Evolutionary conservation across 2,329 filamentous ascomycete species (phyloP), one percentile per base, ranked within the genome.

Genomic region (Fusarium sp.): DNA sequence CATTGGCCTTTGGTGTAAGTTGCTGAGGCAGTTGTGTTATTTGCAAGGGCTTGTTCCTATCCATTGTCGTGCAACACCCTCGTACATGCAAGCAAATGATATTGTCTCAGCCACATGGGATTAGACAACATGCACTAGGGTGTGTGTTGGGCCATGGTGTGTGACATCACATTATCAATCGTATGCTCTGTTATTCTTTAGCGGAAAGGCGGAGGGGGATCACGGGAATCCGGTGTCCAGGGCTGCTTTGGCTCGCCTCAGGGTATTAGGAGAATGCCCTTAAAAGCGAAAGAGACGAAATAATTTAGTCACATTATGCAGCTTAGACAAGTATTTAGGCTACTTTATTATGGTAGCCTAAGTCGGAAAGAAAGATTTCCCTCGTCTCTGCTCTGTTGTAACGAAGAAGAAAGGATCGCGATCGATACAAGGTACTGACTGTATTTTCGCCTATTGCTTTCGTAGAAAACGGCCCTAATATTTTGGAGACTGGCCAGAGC

Each of bases 391-490:
- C 18, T 22, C 25, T 30, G 12, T 20, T 20, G 11, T 5, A 40
- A 27, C 32, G 24, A 40, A 40, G 32, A n/a, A n/a, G 16, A 18
- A 42, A 27, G 50, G 43, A 64, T 59, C 47, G 34, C 38, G 44
- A 68, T 64, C 43, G 22, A 67, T 49, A 40, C 61, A 45, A 47
- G 22, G 22, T 24, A n/a, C 40, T 40, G 32, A 18, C 40, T 40
- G 32, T 45, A 8, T 44, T 25, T 32, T 59, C 47, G 62, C 44
- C 32, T 67, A 60, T 42, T 57, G 32, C 34, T 10, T 38, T 54
- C 32, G 18, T 38, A 18, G 55, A 43, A 68, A 59, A 68, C 65
- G 59, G 59, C 49, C 65, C 66, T 59, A 53, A 69, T 55, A 55
- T 49, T 53, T 61, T 45, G 27, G 43, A 54, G n/a, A 51, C 42